A percentile compares a stretch with the other conserved stretches of the same genome.
Evolutionary conservation across 2,329 filamentous ascomycete species (phyloP).

Genomic region (Daldinia sp.): DNA sequence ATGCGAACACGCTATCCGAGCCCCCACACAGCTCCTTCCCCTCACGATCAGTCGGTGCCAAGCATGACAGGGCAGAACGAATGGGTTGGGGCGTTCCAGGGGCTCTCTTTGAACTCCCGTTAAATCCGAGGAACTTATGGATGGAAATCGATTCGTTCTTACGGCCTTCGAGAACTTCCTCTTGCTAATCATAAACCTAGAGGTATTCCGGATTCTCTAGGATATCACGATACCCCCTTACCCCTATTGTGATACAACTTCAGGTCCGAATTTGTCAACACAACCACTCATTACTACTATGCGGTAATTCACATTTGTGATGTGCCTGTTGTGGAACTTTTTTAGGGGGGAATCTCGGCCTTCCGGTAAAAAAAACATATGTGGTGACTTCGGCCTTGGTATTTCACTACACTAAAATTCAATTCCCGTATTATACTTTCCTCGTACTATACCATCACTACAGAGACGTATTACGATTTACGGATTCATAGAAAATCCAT

Average conservation of each 20-base stretch:
- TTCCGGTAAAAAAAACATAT: background rate
- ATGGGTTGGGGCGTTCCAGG: constrained; percentile 72
- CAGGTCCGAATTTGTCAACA: background rate
- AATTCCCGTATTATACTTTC: constrained; percentile 47
- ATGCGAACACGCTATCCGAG: constrained; percentile 52
- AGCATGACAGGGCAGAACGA: constrained; percentile 59
- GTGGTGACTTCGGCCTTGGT: background rate
- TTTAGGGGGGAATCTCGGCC: background rate
- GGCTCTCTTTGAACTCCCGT: constrained; percentile 74
- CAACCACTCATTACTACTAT: background rate
- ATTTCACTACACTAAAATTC: constrained; percentile 24
- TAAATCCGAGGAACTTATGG: constrained; percentile 39
- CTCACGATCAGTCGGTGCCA: constrained; percentile 45
- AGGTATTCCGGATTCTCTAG: background rate
- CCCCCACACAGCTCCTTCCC: constrained; percentile 46
- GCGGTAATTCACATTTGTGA: background rate
- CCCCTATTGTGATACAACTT: background rate
- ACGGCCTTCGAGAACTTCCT: background rate
- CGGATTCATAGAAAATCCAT: constrained; percentile 12
- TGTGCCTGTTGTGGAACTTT: background rate
- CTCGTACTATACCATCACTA: constrained; percentile 32
- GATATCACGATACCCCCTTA: background rate
- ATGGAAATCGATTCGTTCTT: background rate
- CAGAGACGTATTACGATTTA: constrained; percentile 33
- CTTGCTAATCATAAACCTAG: background rate